Conservation (phyloP, 441 rosid genomes). For the Theobroma grandiflorum region DNA sequence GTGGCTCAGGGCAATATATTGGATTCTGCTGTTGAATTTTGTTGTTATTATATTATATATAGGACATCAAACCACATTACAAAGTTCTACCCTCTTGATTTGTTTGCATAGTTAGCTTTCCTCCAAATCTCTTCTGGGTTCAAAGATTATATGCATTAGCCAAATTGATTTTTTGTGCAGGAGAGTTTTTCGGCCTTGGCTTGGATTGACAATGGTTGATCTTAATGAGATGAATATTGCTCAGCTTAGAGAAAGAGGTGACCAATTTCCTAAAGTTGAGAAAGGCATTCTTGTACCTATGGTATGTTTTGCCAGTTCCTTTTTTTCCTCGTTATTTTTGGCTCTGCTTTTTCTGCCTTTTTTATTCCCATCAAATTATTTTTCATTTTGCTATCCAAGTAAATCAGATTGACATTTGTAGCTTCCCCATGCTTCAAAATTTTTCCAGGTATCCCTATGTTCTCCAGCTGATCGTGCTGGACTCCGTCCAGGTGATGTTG, state of each 20-base stretch:
- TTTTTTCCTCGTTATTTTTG: neutral
- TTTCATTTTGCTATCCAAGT: neutral
- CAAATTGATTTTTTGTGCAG: conserved; percentile 43
- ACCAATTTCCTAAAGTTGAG: conserved; percentile 69
- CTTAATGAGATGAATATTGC: conserved; percentile 78
- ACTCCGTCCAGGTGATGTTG: conserved; percentile 82
- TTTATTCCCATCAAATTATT: neutral
- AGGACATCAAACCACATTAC: neutral
- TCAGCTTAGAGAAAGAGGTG: conserved; percentile 85
- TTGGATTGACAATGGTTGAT: conserved; percentile 91
- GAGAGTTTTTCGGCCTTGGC: conserved; percentile 93
- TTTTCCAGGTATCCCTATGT: conserved; percentile 77
- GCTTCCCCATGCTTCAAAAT: neutral
- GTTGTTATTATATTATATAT: neutral
- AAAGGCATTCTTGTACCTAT: conserved; percentile 77
- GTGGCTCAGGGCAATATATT: neutral
- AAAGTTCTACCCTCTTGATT: neutral
- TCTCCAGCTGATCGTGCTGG: conserved; percentile 93
- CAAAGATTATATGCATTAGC: neutral
- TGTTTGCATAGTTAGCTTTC: neutral
- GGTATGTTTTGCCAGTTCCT: conserved; percentile 46
- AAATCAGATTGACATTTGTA: neutral
- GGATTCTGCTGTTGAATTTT: neutral
- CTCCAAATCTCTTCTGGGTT: neutral
- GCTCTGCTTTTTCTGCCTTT: too few relatives aligned